Evolutionary conservation across 208 protist genomes (phyloP).

Genomic region (Leishmania guyanensis): DNA sequence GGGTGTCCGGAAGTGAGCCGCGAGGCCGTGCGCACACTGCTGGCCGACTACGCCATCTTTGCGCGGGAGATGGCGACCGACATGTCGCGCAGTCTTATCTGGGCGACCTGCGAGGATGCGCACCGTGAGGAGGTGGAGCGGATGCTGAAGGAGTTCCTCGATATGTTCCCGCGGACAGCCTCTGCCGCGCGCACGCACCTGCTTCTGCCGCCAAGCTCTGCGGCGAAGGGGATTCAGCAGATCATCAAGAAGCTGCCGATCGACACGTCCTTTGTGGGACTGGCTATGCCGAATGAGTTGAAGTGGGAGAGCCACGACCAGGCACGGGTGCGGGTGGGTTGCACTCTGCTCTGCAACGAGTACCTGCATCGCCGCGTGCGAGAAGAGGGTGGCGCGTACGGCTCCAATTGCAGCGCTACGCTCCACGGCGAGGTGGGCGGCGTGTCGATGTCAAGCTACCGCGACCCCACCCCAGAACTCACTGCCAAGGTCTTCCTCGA

Average conservation of each 20-base stretch:
- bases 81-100: constrained; percentile 56
- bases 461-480: constrained; percentile 78
- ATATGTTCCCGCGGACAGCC: constrained; percentile 26
- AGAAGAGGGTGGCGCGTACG: constrained; percentile 93
- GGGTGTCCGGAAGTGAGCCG: constrained; percentile 40
- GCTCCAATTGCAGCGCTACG: constrained; percentile 58
- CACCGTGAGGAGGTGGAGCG: constrained; percentile 59
- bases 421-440: constrained; percentile 79
- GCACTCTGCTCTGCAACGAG: constrained; percentile 78
- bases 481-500: constrained; percentile 76
- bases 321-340: constrained; percentile 75
- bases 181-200: constrained; percentile 31
- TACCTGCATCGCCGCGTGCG: constrained; percentile 90
- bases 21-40: constrained; percentile 33
- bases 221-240: constrained; percentile 15
- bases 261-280: constrained; percentile 83
- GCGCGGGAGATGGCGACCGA: constrained; percentile 43
- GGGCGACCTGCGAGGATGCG: constrained; percentile 85
- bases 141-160: constrained; percentile 49
- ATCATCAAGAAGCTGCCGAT: constrained; percentile 67
- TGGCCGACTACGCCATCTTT: constrained; percentile 47
- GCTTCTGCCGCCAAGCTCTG: constrained; percentile 19
- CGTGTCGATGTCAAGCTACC: constrained; percentile 87
- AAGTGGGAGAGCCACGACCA: constrained; percentile 67
- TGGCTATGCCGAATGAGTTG: constrained; percentile 65